These are phyloP conservation scores for Aureobasidium sp. DNA, from an alignment of 2,329 filamentous ascomycete genomes.

Conservation along the genomic window DNA sequence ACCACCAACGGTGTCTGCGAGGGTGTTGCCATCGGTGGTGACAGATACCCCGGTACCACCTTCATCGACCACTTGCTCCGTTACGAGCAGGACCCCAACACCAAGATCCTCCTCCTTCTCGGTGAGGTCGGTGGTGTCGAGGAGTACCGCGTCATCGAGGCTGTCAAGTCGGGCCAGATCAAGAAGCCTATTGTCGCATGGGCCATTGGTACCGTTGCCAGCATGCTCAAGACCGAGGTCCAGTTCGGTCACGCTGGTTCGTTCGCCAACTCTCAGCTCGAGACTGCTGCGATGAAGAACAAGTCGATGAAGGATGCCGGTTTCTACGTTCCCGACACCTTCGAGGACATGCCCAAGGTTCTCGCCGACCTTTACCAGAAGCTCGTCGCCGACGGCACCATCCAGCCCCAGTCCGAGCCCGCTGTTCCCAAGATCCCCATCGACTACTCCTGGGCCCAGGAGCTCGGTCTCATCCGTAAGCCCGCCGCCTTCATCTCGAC, in stretches of 20 bases:
- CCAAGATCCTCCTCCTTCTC: constrained; percentile 92
- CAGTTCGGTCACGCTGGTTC: constrained; percentile 98
- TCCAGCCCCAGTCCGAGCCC: constrained; percentile 80
- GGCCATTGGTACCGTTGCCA: constrained; percentile 98
- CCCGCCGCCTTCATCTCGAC: constrained; percentile 99
- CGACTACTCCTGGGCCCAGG: constrained; percentile 99
- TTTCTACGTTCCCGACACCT: constrained; percentile 89
- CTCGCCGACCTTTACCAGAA: constrained; percentile 80
- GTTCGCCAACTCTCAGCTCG: constrained; percentile 97
- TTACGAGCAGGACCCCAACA: constrained; percentile 92
- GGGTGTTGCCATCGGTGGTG: constrained; percentile 98
- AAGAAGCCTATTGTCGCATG: constrained; percentile 98
- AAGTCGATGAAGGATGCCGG: constrained; percentile 91
- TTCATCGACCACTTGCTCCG: constrained; percentile 98
- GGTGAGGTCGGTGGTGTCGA: constrained; percentile 99
- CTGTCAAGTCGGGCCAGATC: constrained; percentile 86
- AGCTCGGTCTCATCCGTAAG: constrained; percentile 98
- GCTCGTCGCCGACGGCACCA: constrained; percentile 73
- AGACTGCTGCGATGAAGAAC: constrained; percentile 96
- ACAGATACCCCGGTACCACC: constrained; percentile 95
- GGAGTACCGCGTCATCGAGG: constrained; percentile 99
- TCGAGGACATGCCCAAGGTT: constrained; percentile 79
- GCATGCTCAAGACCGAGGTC: constrained; percentile 99
- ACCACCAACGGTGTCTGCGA: constrained; percentile 97
- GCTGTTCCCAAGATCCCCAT: constrained; percentile 97